Percentiles rank a stretch among this genome's conserved stretches.
Evolutionary conservation across 768 basidiomycete species (phyloP).

Genomic region (Lentinus brumalis): DNA sequence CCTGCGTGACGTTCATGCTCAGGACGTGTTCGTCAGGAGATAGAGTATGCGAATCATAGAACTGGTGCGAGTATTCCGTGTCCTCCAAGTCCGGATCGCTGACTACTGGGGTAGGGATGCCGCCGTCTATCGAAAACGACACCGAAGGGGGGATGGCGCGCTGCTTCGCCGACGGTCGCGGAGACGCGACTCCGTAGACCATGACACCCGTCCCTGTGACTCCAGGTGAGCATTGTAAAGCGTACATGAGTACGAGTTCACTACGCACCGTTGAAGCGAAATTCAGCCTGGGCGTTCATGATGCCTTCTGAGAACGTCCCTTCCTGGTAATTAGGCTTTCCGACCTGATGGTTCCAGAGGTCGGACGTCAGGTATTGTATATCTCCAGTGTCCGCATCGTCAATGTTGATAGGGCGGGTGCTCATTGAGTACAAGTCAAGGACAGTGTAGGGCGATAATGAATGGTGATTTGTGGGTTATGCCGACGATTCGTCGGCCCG

Average conservation of each 20-base stretch:
- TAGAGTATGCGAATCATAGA: constrained; percentile 4
- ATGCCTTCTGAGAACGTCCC: constrained; percentile 3
- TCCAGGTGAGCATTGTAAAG: neutral
- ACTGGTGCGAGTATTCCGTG: constrained; percentile 1
- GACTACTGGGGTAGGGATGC: neutral
- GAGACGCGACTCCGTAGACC: constrained; percentile 7
- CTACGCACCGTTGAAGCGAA: constrained; percentile 6
- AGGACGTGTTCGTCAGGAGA: constrained; percentile 1
- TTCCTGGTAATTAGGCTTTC: neutral
- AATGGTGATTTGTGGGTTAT: no score
- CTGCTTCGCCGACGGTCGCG: neutral
- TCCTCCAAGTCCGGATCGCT: neutral
- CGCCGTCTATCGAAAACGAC: constrained; percentile 4
- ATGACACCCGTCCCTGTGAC: constrained; percentile 3
- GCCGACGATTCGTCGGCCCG: no score
- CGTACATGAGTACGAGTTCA: no score
- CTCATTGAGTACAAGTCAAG: neutral
- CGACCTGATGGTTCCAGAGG: constrained; percentile 1
- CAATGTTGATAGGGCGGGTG: neutral
- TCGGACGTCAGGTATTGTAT: constrained; percentile 6
- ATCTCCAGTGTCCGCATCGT: constrained; percentile 2
- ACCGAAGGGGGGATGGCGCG: neutral
- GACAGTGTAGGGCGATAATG: neutral
- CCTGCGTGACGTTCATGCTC: constrained; percentile 6
- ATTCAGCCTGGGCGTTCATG: constrained; percentile 2